Base-by-base conservation (phyloP, 2,329 filamentous ascomycete species). In the Ciborinia camelliae region DNA sequence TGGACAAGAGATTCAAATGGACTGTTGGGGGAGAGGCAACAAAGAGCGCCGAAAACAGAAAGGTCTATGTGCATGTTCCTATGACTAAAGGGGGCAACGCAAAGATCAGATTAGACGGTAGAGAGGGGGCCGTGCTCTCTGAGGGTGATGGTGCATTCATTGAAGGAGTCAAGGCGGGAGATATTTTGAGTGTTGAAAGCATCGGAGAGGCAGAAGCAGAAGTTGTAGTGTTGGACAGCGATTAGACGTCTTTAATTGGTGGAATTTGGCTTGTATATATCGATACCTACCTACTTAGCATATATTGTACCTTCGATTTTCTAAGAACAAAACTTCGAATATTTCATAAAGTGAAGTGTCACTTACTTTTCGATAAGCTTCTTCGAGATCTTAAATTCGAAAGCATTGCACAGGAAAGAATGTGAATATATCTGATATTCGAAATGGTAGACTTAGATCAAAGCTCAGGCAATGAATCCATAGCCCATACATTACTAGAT, bases 101-200 rank as follows among this genome's bases (percentile, higher is more conserved):
- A 45, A 91, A 86, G 80, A 85, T 96, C 66, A 83, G 84, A 69
- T 79, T 88, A 71, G 90, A 83, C 72, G 86, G 86, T 1, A 79
- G 86, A 64, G 86, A 90, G 52, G 86, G 90, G 68, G 84, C 84
- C 0, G 79, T 90, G 20, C 75, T 96, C 23, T 80, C 79, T 0
- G 92, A 96, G 77, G 92, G 92, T 0, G 92, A 96, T 77, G 91
- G 91, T 20, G 90, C 90, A 1, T 95, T 91, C 76, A 79, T 96
- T 8, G 86, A 88, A 8, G 77, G 77, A 18, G 82, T 91, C 14
- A 84, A 83, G 71, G 84, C 82, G 12, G 88, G 87, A 0, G 88
- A 91, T 74, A 83, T 82, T 71, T 76, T 91, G 45, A 77, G 76
- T 2, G 81, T 91, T 41, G 87, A 91, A 77, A 90, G 85, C 72